Conservation (phyloP, 371 early-diverging fungal species). For the Mucor lusitanicus region DNA sequence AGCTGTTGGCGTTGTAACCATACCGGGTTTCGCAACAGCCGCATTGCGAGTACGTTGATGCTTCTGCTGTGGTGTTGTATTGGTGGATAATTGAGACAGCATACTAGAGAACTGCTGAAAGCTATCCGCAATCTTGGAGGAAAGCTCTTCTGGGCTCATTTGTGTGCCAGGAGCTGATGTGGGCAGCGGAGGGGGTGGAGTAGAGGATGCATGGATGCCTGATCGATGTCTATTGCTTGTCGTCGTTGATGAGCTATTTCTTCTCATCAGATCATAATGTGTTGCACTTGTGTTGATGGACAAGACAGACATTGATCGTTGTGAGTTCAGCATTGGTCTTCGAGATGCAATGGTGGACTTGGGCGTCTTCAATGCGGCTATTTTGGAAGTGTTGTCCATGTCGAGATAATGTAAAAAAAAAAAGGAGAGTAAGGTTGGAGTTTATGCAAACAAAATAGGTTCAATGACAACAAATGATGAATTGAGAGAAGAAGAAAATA, state of each 20-base stretch:
- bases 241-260: constrained; percentile 8
- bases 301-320: constrained; percentile 15
- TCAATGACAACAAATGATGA: neutral
- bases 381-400: neutral
- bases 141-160: constrained; percentile 34
- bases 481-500: constrained; percentile 1
- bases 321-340: constrained; percentile 11
- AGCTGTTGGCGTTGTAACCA: constrained; percentile 1
- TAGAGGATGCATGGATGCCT: neutral
- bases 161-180: neutral
- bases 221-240: neutral
- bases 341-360: constrained; percentile 24
- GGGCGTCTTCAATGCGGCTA: constrained; percentile 5
- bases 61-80: constrained; percentile 2
- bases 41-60: neutral
- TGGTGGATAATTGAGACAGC: constrained; percentile 32
- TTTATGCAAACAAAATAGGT: neutral
- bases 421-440: neutral
- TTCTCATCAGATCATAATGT: constrained; percentile 14
- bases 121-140: constrained; percentile 42
- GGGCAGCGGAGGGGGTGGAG: constrained; percentile 6
- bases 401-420: neutral
- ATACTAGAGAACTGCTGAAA: constrained; percentile 47
- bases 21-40: neutral
- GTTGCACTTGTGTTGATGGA: constrained; percentile 23